Conservation (phyloP, 1,284 basidiomycete species). For the Fomitiporia mediterranea region DNA sequence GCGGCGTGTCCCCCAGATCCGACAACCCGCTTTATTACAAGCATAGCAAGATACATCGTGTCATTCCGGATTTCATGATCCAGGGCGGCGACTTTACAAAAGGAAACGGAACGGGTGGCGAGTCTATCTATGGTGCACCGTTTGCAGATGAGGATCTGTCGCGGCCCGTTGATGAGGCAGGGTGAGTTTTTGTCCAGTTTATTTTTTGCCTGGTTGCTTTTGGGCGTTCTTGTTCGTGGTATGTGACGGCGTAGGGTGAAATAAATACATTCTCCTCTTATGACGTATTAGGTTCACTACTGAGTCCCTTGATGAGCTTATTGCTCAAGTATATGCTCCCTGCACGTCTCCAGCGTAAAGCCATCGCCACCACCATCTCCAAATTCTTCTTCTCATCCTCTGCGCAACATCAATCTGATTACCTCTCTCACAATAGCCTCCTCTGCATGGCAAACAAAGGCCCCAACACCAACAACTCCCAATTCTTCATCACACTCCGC, state of each 20-base stretch:
- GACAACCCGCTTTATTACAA: conserved; percentile 79
- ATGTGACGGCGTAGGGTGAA: too few species aligned
- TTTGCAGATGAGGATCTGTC: conserved; percentile 77
- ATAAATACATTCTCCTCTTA: too few species aligned
- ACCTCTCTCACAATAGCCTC: too few species aligned
- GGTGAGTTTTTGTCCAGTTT: conserved; percentile 32
- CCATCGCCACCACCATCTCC: too few species aligned
- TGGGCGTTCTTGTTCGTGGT: too few species aligned
- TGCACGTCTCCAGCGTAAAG: too few species aligned
- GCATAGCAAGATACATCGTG: conserved; percentile 71
- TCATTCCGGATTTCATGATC: conserved; percentile 86
- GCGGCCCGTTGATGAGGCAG: conserved; percentile 60
- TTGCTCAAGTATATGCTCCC: too few species aligned
- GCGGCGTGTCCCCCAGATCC: conserved; percentile 60
- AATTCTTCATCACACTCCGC: conserved; percentile 79
- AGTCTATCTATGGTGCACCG: conserved; percentile 72
- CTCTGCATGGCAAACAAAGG: conserved; percentile 84
- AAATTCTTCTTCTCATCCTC: too few species aligned
- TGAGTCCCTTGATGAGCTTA: too few species aligned
- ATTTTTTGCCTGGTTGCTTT: too few species aligned
- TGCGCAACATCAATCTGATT: too few species aligned
- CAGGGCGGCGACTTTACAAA: conserved; percentile 80
- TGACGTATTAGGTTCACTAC: too few species aligned
- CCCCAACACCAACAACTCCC: conserved; percentile 74
- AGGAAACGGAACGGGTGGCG: conserved; percentile 77